Percentiles rank a stretch among this genome's conserved stretches.
Conservation (phyloP, 805 yeast species). For the Schizosaccharomyces osmophilus region DNA sequence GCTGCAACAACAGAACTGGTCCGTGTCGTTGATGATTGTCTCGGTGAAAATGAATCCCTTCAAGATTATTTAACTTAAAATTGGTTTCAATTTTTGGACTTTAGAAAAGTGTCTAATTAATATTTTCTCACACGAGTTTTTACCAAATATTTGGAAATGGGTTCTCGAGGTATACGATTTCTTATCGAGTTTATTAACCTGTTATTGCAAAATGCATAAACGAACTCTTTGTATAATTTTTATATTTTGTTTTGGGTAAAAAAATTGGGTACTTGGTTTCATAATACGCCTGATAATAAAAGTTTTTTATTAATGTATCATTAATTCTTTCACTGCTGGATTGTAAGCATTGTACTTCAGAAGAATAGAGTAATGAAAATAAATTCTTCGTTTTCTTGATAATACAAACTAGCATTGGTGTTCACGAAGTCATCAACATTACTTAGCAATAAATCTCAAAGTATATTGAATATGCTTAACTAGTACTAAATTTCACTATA, state of each 20-base stretch:
- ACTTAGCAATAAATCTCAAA: too few species aligned
- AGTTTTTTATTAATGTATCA: too few species aligned
- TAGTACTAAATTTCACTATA: too few species aligned
- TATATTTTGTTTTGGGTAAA: background rate
- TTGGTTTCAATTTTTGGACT: background rate
- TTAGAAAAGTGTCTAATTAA: background rate
- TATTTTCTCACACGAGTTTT: background rate
- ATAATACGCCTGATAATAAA: background rate
- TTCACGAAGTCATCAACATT: too few species aligned
- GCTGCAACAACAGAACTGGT: constrained; percentile 79
- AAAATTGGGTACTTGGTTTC: background rate
- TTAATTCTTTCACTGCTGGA: background rate
- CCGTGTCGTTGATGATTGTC: constrained; percentile 67
- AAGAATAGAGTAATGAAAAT: too few species aligned
- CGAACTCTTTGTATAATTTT: background rate
- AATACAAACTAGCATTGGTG: too few species aligned
- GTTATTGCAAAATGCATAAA: too few species aligned
- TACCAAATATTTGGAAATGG: background rate
- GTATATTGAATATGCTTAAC: too few species aligned
- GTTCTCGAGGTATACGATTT: too few species aligned
- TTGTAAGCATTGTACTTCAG: background rate
- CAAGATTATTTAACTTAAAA: constrained; percentile 28
- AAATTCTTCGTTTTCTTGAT: too few species aligned
- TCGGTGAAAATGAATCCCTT: constrained; percentile 59
- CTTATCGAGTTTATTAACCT: too few species aligned